These are phyloP conservation scores for Talaromyces sp. DNA, from an alignment of 2,329 filamentous ascomycete species.

Conservation along the genomic window DNA sequence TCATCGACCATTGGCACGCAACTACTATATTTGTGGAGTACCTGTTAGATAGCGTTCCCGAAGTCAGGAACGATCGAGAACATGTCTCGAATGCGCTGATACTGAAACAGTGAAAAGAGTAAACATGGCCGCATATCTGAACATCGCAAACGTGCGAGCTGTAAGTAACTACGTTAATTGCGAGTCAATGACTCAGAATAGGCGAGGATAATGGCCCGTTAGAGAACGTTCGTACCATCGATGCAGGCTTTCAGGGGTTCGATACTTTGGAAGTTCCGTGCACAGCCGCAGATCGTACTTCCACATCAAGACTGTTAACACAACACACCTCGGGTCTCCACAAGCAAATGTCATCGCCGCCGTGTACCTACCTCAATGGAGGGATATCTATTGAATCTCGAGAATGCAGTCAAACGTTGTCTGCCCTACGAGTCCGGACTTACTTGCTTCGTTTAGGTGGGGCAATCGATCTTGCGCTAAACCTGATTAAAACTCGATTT, in stretches of 20 bases:
- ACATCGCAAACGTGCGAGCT: background rate
- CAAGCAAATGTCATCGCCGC: too few species aligned
- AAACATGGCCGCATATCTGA: background rate
- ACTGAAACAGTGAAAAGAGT: background rate
- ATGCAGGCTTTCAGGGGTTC: slow-evolving; percentile 1
- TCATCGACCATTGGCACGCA: background rate
- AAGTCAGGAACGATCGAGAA: background rate
- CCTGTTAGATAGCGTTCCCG: background rate
- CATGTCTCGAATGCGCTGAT: background rate
- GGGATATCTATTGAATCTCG: too few species aligned
- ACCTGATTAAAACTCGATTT: too few species aligned
- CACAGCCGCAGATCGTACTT: background rate
- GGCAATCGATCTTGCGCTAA: too few species aligned
- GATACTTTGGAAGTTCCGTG: background rate
- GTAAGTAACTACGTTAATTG: background rate
- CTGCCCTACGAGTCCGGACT: too few species aligned
- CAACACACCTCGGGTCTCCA: too few species aligned
- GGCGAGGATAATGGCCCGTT: background rate
- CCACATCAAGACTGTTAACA: background rate
- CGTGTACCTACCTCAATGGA: too few species aligned
- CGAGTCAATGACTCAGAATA: background rate
- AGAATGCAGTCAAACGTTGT: too few species aligned
- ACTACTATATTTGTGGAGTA: background rate
- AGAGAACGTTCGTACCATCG: background rate
- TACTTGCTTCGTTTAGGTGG: too few species aligned